Base-by-base conservation (phyloP, 2,329 filamentous ascomycete genomes). In the Raffaelea arxii region DNA sequence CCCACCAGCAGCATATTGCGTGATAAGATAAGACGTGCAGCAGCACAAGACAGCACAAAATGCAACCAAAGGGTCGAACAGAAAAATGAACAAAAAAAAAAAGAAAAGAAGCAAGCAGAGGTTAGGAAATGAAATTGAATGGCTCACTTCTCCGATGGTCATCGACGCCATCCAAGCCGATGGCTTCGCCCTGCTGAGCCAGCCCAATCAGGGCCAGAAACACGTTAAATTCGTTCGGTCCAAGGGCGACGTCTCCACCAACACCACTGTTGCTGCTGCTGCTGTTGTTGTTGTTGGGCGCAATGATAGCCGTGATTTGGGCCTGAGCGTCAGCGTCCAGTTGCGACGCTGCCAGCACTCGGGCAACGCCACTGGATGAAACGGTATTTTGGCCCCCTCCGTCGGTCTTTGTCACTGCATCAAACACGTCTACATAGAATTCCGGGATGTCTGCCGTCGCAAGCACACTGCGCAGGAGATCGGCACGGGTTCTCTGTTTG, bases 121-220 rank as follows among this genome's bases (percentile, higher is more conserved):
- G 47, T 25, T 46, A 51, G 23, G 32, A 16, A n/a, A n/a, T n/a
- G n/a, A n/a, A n/a, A n/a, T n/a, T n/a, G n/a, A n/a, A n/a, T n/a
- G 23, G 78, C 86, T 78, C 67, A 94, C 89, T 84, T 66, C 75
- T 76, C 64, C 89, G 80, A 61, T 87, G 77, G 65, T 97, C 90
- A 62, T 97, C 92, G 22, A 98, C 89, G 43, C 84, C 75, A 64
- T 98, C 92, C 41, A 97, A 76, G 47, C 83, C 90, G 53, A 94
- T 72, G 51, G 86, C 77, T 61, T 96, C 91, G 49, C 85, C 85
- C 64, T 96, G 87, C 64, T 96, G 88, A 50, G 86, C 88, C 54
- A 98, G 71, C 11, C 87, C 92, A 55, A 97, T 78, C 64, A 98
- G 72, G 43, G 91, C 92, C 53, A 96, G 68, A 52, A 97, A 67